These are phyloP conservation scores for Scutellaria minor DNA, from an alignment of 257 asterid species.

Conservation along the genomic window DNA sequence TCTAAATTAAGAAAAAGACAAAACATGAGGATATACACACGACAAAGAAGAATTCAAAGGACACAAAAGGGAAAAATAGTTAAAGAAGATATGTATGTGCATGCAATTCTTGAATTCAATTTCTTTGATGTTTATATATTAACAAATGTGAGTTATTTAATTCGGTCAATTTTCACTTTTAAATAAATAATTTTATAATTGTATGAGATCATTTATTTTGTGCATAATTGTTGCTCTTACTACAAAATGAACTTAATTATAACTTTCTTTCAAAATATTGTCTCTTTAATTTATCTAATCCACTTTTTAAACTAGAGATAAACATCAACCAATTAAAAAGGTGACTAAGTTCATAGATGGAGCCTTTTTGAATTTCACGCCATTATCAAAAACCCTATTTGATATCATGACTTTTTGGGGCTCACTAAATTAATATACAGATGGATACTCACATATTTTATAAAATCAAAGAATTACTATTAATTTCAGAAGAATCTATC, in stretches of 20 bases:
- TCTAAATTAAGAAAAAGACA: not conserved
- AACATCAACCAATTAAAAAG: slow-evolving; percentile 17
- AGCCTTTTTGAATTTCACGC: slow-evolving; percentile 6
- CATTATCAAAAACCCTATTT: slow-evolving; percentile 15
- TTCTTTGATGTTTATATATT: not conserved
- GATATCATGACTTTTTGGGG: slow-evolving; percentile 17
- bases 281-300: not conserved
- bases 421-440: slow-evolving; percentile 4
- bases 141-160: too few species aligned
- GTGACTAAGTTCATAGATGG: not conserved
- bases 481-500: slow-evolving; percentile 7
- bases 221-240: not conserved
- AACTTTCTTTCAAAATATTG: not conserved
- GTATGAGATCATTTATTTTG: not conserved
- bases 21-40: not conserved
- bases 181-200: too few species aligned
- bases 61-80: not conserved
- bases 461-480: not conserved
- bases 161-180: too few species aligned
- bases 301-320: slow-evolving; percentile 19
- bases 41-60: slow-evolving; percentile 15
- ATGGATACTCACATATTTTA: slow-evolving; percentile 17
- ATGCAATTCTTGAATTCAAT: slow-evolving; percentile 32
- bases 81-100: slow-evolving; percentile 19
- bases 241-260: not conserved